A percentile compares a stretch with the other conserved stretches of the same genome.
These are phyloP conservation scores for Monascus purpureus DNA, from an alignment of 495 filamentous ascomycete species.

Conservation along the genomic window DNA sequence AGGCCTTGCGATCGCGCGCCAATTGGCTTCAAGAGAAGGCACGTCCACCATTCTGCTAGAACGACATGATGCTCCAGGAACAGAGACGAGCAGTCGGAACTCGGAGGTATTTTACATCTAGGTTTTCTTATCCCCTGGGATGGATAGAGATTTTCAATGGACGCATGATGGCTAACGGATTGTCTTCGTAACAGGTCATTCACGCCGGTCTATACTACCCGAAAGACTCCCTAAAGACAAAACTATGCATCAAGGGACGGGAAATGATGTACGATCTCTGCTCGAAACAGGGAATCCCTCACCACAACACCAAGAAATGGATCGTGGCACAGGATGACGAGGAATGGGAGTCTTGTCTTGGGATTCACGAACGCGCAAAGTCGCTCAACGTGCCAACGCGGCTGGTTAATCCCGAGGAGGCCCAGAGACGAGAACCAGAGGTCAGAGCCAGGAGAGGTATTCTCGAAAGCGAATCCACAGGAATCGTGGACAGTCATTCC, in stretches of 20 bases:
- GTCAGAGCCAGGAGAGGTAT: slow-evolving; percentile 57
- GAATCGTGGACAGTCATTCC: slow-evolving; percentile 79
- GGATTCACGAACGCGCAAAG: slow-evolving; percentile 51
- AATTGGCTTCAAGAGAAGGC: slow-evolving; percentile 49
- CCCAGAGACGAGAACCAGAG: slow-evolving; percentile 50
- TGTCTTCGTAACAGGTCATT: slow-evolving; percentile 54
- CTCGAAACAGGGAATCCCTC: slow-evolving; percentile 45
- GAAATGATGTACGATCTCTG: slow-evolving; percentile 71
- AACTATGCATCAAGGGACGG: slow-evolving; percentile 65
- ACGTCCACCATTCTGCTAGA: slow-evolving; percentile 71
- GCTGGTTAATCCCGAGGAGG: slow-evolving; percentile 50
- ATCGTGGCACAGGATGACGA: slow-evolving; percentile 70
- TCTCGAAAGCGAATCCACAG: slow-evolving; percentile 70
- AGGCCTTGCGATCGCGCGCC: slow-evolving; percentile 74
- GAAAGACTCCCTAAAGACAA: slow-evolving; percentile 58
- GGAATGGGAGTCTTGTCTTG: slow-evolving; percentile 52
- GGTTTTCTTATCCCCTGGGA: neutral
- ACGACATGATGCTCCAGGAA: slow-evolving; percentile 61
- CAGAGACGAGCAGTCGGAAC: slow-evolving; percentile 85
- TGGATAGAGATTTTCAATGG: neutral
- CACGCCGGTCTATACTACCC: slow-evolving; percentile 95
- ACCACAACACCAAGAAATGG: slow-evolving; percentile 79
- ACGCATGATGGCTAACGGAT: no score
- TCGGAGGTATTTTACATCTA: slow-evolving; percentile 47
- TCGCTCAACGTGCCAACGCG: slow-evolving; percentile 58